These are phyloP conservation scores for Dalbergia oliveri DNA, from an alignment of 306 rosid species.

Conservation along the genomic window DNA sequence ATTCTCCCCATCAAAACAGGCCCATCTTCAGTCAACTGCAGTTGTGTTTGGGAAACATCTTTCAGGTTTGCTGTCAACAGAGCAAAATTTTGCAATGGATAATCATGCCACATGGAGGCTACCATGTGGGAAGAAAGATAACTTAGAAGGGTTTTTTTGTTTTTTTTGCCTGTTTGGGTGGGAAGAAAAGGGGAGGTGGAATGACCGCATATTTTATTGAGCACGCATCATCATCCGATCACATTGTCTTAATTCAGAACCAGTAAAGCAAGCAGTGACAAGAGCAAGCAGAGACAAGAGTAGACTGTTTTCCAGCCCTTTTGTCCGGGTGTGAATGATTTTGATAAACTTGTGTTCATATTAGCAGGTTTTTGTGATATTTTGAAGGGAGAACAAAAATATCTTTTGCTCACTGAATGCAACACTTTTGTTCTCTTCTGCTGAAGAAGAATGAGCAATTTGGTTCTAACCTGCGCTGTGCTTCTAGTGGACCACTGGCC, in stretches of 20 bases:
- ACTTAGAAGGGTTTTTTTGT: neutral
- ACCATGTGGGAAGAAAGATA: constrained; percentile 15
- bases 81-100: constrained; percentile 24
- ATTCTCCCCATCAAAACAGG: constrained; percentile 24
- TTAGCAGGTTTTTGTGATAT: constrained; percentile 11
- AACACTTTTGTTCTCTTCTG: constrained; percentile 22
- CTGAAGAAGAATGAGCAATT: neutral
- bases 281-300: neutral
- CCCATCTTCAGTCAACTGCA: constrained; percentile 26
- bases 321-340: constrained; percentile 44
- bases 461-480: constrained; percentile 30
- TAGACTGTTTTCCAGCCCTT: constrained; percentile 14
- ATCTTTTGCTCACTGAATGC: constrained; percentile 40
- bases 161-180: neutral
- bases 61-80: constrained; percentile 32
- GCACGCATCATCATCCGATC: constrained; percentile 7
- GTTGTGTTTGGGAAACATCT: constrained; percentile 17
- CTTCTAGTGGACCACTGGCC: constrained; percentile 36
- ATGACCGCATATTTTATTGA: constrained; percentile 23
- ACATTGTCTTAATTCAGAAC: constrained; percentile 9
- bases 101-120: constrained; percentile 15
- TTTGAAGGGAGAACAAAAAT: constrained; percentile 38
- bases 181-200: neutral
- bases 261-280: constrained; percentile 4
- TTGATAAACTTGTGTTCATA: constrained; percentile 38